Percentiles rank a stretch among this genome's conserved stretches.
Conservation (phyloP, 2,329 filamentous ascomycete species). For the Rhytidhysteron rufulum region DNA sequence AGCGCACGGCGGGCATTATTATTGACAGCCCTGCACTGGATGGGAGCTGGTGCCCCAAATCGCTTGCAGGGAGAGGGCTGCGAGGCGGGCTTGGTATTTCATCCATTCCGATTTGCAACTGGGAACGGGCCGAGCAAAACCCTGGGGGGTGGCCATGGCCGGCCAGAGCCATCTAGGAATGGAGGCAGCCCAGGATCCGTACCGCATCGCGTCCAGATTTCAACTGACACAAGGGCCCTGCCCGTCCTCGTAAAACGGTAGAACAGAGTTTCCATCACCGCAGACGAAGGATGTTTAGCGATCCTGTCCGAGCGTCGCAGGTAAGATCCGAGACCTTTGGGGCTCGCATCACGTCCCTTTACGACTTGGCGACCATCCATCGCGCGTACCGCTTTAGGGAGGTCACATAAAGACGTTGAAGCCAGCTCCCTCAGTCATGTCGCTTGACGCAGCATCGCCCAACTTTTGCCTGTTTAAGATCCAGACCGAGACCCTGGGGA, state of each 20-base stretch:
- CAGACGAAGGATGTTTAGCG: background rate
- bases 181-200: too few species aligned
- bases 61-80: constrained; percentile 10
- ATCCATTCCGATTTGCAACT: constrained; percentile 30
- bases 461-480: background rate
- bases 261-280: background rate
- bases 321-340: too few species aligned
- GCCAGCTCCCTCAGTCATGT: background rate
- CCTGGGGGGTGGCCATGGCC: too few species aligned
- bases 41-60: background rate
- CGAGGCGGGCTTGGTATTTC: constrained; percentile 9
- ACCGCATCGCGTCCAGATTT: background rate
- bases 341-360: too few species aligned
- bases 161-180: too few species aligned
- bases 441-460: constrained; percentile 1
- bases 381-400: background rate
- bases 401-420: constrained; percentile 1
- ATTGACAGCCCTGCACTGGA: constrained; percentile 12
- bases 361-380: background rate
- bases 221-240: background rate
- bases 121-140: constrained; percentile 31
- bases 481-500: constrained; percentile 1
- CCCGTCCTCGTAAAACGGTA: background rate
- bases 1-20: constrained; percentile 19
- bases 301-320: background rate